These are phyloP conservation scores for Fusarium sp. DNA, from an alignment of 2,329 filamentous ascomycete species.

Conservation along the genomic window DNA sequence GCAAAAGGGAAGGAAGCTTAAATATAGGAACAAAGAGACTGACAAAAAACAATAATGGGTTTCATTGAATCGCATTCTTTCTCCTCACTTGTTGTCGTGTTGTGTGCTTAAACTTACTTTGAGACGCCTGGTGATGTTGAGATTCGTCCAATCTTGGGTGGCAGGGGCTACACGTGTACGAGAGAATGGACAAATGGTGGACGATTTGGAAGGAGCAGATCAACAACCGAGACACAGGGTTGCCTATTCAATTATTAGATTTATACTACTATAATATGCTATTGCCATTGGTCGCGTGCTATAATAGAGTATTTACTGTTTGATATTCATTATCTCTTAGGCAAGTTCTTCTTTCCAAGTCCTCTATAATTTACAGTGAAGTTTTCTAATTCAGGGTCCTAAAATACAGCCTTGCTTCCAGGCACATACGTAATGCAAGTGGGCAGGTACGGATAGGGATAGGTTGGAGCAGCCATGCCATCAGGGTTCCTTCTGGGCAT, in stretches of 20 bases:
- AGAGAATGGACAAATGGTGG: constrained; percentile 23
- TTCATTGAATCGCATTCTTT: constrained; percentile 1
- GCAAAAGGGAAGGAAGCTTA: constrained; percentile 15
- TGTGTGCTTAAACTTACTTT: constrained; percentile 33
- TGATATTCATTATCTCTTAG: background rate
- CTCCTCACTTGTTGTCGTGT: constrained; percentile 23
- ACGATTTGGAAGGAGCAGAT: constrained; percentile 4
- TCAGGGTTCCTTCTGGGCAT: constrained; percentile 38
- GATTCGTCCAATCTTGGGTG: constrained; percentile 43
- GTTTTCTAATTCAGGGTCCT: constrained; percentile 24
- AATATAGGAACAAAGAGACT: background rate
- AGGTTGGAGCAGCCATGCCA: constrained; percentile 17
- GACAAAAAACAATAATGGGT: background rate
- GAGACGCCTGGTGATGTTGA: constrained; percentile 33
- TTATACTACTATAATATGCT: background rate
- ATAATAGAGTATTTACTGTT: background rate
- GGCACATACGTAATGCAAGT: constrained; percentile 18
- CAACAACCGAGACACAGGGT: background rate
- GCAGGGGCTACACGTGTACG: constrained; percentile 44
- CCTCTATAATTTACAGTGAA: background rate
- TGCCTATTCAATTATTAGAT: background rate
- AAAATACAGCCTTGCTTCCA: background rate
- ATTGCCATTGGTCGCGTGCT: background rate
- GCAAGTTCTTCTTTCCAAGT: background rate
- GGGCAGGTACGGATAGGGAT: no score